These are phyloP conservation scores for Ogataea pilisensis DNA, from an alignment of 805 yeast species.

Conservation along the genomic window DNA sequence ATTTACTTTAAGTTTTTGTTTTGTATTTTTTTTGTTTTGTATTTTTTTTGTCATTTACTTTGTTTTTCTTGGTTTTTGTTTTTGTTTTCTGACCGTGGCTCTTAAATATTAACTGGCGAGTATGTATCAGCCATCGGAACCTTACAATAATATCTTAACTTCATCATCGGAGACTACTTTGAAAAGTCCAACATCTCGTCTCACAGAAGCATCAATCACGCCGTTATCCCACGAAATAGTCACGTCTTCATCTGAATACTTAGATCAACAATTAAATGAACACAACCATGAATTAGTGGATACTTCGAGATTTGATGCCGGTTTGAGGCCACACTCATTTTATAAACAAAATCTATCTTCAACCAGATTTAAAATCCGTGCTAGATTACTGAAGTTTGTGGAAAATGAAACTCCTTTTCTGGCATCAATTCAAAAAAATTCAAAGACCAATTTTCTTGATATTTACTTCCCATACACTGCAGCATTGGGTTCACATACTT, in stretches of 20 bases:
- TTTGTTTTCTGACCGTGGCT: neutral
- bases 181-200: neutral
- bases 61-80: too few species aligned
- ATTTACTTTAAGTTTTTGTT: too few species aligned
- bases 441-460: conserved; percentile 54
- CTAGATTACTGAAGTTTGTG: conserved; percentile 49
- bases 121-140: conserved; percentile 2
- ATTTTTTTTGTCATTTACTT: too few species aligned
- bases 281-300: conserved; percentile 15
- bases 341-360: conserved; percentile 58
- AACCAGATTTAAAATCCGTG: conserved; percentile 50
- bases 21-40: too few species aligned
- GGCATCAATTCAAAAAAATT: conserved; percentile 47
- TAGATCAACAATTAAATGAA: conserved; percentile 7
- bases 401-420: conserved; percentile 61
- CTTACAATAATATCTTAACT: conserved; percentile 2
- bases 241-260: conserved; percentile 5
- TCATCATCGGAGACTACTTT: neutral
- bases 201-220: neutral
- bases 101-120: too few species aligned
- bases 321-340: conserved; percentile 62
- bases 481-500: conserved; percentile 87
- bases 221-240: neutral
- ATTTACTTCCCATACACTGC: conserved; percentile 84
- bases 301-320: conserved; percentile 54